Base-by-base conservation (phyloP, 179 eudicot species). In the Actinidia chinensis region DNA sequence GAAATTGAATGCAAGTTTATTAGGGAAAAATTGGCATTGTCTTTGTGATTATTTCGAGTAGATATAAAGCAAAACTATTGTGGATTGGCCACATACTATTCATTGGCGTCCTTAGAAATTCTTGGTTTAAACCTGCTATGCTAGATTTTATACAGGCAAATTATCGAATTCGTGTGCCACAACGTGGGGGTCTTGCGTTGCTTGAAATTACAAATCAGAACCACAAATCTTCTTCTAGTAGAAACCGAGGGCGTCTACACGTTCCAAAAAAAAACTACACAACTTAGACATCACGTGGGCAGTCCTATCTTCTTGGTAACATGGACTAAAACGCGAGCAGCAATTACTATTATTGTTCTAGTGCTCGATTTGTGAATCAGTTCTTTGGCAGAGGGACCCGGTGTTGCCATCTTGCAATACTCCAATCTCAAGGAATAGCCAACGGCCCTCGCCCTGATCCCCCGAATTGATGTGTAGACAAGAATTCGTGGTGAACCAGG, bases 241-340 rank as follows among this genome's bases (percentile, higher is more conserved):
- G 99, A 95, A 82, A 90, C 98, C 0, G 99, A 95, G 87, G 99
- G 99, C 47, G 77, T 75, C 60, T 95, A 95, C 82, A 91, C 98
- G 17, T 47, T 84, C 4, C 98, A 93, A 80, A 84, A 89, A n/a
- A n/a, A 47, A 92, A 92, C 77, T 92, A 84, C 74, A 73, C 88
- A 91, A 86, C 81, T 80, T 95, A 51, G 99, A 95, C 79, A 90
- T 95, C 77, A 92, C 84, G 99, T 95, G 99, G 99, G 36, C 99
- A 95, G 82, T 95, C 99, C 1, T 95, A 94, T 78, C 18, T 95
- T 95, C 79, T 83, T 95, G 48, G 97, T 95, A 18, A 89, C 79
- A 95, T 92, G 99, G 98, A 95, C 83, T 98, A 95, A 85, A 91
- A 94, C 77, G 99, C 99, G 13, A 94, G 94, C 79, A 86, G 85